Percentiles rank a stretch among this genome's conserved stretches.
Conservation (phyloP, 2,329 filamentous ascomycete species). For the Colletotrichum filicis region DNA sequence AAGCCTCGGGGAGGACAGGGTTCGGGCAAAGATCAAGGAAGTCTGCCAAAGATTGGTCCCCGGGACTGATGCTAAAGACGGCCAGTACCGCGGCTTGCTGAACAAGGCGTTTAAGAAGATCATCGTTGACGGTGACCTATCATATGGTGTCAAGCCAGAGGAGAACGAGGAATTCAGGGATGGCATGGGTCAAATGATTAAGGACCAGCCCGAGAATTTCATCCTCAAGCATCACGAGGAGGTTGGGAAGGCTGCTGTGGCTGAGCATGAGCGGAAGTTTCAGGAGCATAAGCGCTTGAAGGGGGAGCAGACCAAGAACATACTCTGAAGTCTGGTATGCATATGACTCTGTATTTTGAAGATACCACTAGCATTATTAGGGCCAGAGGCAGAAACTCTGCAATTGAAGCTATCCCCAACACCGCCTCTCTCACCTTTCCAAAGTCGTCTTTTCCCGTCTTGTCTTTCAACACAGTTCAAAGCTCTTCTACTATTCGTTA, state of each 20-base stretch:
- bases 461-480: not conserved
- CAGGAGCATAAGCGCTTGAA: not conserved
- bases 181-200: not conserved
- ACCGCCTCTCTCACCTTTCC: not conserved
- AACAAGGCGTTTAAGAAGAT: slow-evolving; percentile 60
- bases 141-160: slow-evolving; percentile 47
- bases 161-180: not conserved
- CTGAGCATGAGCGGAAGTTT: slow-evolving; percentile 2
- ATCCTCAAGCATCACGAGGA: not conserved
- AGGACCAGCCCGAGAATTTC: not conserved
- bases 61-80: not conserved
- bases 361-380: not conserved
- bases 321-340: not conserved
- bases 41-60: not conserved
- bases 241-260: not conserved
- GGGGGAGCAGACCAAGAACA: not conserved
- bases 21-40: slow-evolving; percentile 37
- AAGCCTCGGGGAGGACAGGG: slow-evolving; percentile 16
- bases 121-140: slow-evolving; percentile 56
- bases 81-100: slow-evolving; percentile 46
- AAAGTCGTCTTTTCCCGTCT: not conserved
- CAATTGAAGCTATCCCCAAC: not conserved
- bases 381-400: not conserved
- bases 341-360: too few relatives aligned
- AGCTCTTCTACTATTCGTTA: too few relatives aligned